Percentiles rank a stretch among this genome's conserved stretches.
Conservation (phyloP, 257 asterid species). For the Galeopsis tetrahit region DNA sequence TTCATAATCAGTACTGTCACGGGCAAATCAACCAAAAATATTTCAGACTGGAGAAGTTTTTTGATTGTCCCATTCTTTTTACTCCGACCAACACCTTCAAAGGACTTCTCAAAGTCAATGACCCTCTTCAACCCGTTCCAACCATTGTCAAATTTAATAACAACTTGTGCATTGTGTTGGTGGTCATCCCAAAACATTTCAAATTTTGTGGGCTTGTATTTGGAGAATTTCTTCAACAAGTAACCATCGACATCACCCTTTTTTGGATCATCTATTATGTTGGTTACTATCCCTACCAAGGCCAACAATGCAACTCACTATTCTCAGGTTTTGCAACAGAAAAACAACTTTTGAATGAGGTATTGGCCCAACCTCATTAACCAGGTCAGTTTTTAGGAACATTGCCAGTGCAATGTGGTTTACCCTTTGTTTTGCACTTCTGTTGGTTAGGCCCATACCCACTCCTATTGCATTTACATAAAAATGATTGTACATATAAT, state of each 20-base stretch:
- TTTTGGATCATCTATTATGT: constrained; percentile 47
- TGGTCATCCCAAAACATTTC: constrained; percentile 34
- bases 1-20: constrained; percentile 38
- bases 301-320: constrained; percentile 72
- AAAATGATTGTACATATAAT: constrained; percentile 82
- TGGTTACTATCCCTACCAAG: constrained; percentile 77
- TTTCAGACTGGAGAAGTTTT: constrained; percentile 27
- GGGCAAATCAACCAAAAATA: constrained; percentile 43
- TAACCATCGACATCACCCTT: constrained; percentile 35
- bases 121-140: constrained; percentile 45
- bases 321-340: constrained; percentile 48
- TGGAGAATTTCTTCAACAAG: constrained; percentile 39
- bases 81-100: constrained; percentile 37
- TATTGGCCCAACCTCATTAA: constrained; percentile 56
- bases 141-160: constrained; percentile 35
- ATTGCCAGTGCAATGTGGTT: constrained; percentile 78
- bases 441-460: constrained; percentile 65
- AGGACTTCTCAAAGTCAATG: constrained; percentile 41
- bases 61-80: constrained; percentile 32
- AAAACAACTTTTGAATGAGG: constrained; percentile 49
- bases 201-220: constrained; percentile 32
- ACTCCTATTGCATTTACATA: constrained; percentile 83
- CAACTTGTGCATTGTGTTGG: constrained; percentile 21
- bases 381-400: constrained; percentile 61
- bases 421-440: constrained; percentile 73